A percentile compares a stretch with the other conserved stretches of the same genome.
phyloP scores from a whole-genome alignment of 1,284 basidiomycete species.

The Puccinia coronata region DNA sequence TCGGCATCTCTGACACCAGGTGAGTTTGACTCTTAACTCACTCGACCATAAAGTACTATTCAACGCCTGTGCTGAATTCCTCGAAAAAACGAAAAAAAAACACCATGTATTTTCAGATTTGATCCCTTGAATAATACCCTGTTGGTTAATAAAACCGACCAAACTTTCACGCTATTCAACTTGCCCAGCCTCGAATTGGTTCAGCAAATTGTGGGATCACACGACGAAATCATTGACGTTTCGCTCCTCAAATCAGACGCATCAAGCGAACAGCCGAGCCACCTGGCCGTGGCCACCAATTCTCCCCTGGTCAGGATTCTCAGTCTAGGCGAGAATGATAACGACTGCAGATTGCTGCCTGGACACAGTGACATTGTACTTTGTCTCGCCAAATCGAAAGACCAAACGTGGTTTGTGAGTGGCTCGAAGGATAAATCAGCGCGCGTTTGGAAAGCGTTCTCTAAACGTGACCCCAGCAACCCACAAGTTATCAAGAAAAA shows the following conservation, averaged over 20 bases:
- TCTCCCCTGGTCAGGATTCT: slow-evolving; percentile 89
- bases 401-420: slow-evolving; percentile 75
- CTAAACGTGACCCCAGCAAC: slow-evolving; percentile 50
- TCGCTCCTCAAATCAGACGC: slow-evolving; percentile 66
- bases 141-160: slow-evolving; percentile 92
- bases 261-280: slow-evolving; percentile 64
- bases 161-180: slow-evolving; percentile 89
- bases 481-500: background rate
- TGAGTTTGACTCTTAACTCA: background rate
- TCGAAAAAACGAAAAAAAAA: no score
- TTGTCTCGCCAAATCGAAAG: slow-evolving; percentile 71
- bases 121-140: slow-evolving; percentile 58
- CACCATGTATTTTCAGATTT: background rate
- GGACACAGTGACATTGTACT: slow-evolving; percentile 92
- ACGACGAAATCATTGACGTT: slow-evolving; percentile 94
- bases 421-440: slow-evolving; percentile 90
- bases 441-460: slow-evolving; percentile 73
- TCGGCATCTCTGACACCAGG: slow-evolving; percentile 45
- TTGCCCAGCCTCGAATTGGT: slow-evolving; percentile 67
- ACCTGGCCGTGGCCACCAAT: slow-evolving; percentile 92
- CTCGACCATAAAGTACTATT: background rate
- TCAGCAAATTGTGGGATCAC: slow-evolving; percentile 94
- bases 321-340: slow-evolving; percentile 62
- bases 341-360: slow-evolving; percentile 77
- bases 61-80: background rate